Percentiles rank a stretch among this genome's conserved stretches.
These are phyloP conservation scores for Colletotrichum sp. DNA, from an alignment of 2,329 filamentous ascomycete genomes.

Conservation along the genomic window DNA sequence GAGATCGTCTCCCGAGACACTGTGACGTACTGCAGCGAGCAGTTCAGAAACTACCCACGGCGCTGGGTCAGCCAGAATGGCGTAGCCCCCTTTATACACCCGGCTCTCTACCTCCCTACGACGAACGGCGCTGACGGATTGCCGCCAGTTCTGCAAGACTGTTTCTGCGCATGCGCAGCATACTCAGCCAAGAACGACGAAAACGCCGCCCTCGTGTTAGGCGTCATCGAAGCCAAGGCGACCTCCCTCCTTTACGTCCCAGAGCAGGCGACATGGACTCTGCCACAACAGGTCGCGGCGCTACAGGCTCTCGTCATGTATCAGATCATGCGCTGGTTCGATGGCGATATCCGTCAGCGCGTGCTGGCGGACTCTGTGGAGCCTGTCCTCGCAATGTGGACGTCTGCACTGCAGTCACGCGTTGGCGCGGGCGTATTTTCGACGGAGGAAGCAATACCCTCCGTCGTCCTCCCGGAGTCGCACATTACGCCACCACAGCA, in stretches of 20 bases:
- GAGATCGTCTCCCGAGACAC: conserved; percentile 12
- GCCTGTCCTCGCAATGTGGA: conserved; percentile 22
- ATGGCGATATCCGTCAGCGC: conserved; percentile 25
- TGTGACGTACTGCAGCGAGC: conserved; percentile 21
- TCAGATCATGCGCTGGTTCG: conserved; percentile 28
- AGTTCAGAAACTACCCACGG: conserved; percentile 24
- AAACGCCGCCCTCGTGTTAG: conserved; percentile 28
- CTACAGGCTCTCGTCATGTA: conserved; percentile 28
- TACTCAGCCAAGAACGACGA: conserved; percentile 29
- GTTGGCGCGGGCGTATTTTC: conserved; percentile 15
- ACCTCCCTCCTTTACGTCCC: conserved; percentile 21
- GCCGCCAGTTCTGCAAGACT: conserved; percentile 30
- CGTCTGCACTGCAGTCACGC: conserved; percentile 18
- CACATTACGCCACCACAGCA: background rate
- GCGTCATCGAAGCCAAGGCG: conserved; percentile 27
- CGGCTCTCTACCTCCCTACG: conserved; percentile 26
- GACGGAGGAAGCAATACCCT: conserved; percentile 2
- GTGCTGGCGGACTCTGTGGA: conserved; percentile 24
- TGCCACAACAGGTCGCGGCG: conserved; percentile 23
- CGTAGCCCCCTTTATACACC: conserved; percentile 32
- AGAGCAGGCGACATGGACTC: conserved; percentile 21
- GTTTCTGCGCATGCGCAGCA: conserved; percentile 28
- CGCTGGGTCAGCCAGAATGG: conserved; percentile 28
- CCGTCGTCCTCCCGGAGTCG: background rate
- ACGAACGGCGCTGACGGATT: conserved; percentile 22